Evolutionary conservation across 2,329 filamentous ascomycete species (phyloP).

Genomic region (Dothiorella sarmentorum): DNA sequence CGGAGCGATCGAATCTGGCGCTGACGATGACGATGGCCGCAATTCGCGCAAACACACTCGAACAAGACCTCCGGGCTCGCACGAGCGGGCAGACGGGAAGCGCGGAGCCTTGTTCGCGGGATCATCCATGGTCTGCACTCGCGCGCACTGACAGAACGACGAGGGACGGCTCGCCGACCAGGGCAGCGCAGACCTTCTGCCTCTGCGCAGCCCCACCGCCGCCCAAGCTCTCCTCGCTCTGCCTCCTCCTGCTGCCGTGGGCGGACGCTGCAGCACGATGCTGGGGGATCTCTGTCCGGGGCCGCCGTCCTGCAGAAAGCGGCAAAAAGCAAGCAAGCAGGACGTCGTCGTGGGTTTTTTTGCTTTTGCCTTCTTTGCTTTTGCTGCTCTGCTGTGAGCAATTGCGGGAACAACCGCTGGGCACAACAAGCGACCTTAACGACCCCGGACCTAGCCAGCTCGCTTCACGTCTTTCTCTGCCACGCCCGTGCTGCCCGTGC

Average conservation of each 20-base stretch:
- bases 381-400: conserved; percentile 7
- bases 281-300: background rate
- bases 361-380: background rate
- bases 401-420: background rate
- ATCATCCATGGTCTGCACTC: conserved; percentile 9
- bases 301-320: background rate
- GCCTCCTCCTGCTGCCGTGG: no score
- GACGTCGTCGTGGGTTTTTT: background rate
- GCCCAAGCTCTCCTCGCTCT: background rate
- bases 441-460: conserved; percentile 1
- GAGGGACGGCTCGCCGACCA: conserved; percentile 12
- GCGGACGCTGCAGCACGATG: no score
- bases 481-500: background rate
- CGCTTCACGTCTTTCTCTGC: background rate
- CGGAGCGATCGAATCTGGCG: background rate
- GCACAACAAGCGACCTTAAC: conserved; percentile 1
- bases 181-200: background rate
- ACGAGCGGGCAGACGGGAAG: conserved; percentile 6
- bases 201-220: background rate
- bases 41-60: background rate
- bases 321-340: background rate
- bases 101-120: conserved; percentile 7
- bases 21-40: conserved; percentile 5
- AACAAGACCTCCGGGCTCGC: background rate
- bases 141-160: conserved; percentile 6